Conservation (phyloP, 2,329 filamentous ascomycete species). For the Canariomyces notabilis region DNA sequence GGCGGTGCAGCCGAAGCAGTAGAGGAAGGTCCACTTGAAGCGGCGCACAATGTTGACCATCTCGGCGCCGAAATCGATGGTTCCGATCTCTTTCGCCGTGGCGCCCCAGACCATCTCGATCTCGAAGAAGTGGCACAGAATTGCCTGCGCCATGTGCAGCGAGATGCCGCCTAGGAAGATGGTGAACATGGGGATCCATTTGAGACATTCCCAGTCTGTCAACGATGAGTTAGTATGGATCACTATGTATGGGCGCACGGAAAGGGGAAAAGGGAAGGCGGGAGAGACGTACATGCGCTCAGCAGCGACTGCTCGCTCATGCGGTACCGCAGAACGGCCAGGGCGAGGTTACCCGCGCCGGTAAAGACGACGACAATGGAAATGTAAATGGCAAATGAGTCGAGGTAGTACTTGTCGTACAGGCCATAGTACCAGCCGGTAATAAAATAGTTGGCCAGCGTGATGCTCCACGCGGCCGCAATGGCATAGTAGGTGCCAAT, state of each 20-base stretch:
- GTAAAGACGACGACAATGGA: constrained; percentile 62
- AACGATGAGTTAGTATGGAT: neutral
- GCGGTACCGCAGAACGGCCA: constrained; percentile 60
- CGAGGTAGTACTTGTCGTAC: constrained; percentile 62
- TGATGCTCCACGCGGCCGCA: constrained; percentile 24
- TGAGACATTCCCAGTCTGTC: constrained; percentile 50
- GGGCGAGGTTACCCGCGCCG: constrained; percentile 53
- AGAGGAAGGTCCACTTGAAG: constrained; percentile 51
- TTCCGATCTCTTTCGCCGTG: constrained; percentile 55
- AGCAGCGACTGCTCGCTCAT: constrained; percentile 50
- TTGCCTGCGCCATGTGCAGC: constrained; percentile 37
- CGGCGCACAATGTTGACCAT: constrained; percentile 49
- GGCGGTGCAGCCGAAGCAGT: constrained; percentile 41
- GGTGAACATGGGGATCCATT: constrained; percentile 45
- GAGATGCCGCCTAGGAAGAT: constrained; percentile 42
- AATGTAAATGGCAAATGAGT: constrained; percentile 60
- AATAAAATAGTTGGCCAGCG: constrained; percentile 28
- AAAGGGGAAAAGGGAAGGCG: neutral
- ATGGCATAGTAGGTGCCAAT: constrained; percentile 31
- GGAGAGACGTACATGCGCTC: constrained; percentile 19
- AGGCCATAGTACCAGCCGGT: constrained; percentile 66
- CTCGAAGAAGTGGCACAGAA: constrained; percentile 40
- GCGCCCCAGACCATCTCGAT: constrained; percentile 47
- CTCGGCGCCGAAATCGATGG: constrained; percentile 53
- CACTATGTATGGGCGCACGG: too few relatives aligned